phyloP scores from a whole-genome alignment of 176 grass and related monocot genomes.

The Zoysia japonica region DNA sequence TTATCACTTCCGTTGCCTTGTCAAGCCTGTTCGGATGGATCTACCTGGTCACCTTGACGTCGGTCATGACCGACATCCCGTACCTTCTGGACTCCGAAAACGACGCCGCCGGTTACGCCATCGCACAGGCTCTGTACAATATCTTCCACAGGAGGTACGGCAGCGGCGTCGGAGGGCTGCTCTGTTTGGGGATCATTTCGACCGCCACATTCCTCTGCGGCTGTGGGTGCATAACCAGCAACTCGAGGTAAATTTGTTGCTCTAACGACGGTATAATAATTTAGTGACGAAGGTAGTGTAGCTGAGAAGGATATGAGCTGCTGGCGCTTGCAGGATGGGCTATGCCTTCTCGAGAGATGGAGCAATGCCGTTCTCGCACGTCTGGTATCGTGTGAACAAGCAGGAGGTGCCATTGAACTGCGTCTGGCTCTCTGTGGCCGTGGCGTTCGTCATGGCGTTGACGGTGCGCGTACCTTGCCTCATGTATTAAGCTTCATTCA shows the following conservation, averaged over 20 bases:
- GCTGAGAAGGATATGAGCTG: no score
- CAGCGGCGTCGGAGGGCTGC: constrained; percentile 44
- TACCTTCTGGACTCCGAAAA: constrained; percentile 54
- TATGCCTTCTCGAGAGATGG: constrained; percentile 81
- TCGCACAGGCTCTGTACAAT: constrained; percentile 57
- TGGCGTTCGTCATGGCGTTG: constrained; percentile 69
- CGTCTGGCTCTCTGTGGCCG: constrained; percentile 66
- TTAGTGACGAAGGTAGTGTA: no score
- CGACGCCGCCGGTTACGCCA: constrained; percentile 60
- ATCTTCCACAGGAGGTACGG: constrained; percentile 52
- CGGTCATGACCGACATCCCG: constrained; percentile 47
- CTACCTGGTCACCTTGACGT: constrained; percentile 55
- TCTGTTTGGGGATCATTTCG: constrained; percentile 49
- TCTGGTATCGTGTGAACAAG: constrained; percentile 59
- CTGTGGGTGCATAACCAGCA: constrained; percentile 45
- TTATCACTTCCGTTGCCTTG: constrained; percentile 50
- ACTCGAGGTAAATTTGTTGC: constrained; percentile 47
- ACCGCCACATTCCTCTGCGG: constrained; percentile 60
- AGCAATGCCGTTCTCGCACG: constrained; percentile 58
- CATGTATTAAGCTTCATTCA: no score
- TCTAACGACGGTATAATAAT: no score
- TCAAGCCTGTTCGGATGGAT: constrained; percentile 57
- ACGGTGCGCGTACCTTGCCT: constrained; percentile 30
- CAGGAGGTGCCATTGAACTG: constrained; percentile 68
- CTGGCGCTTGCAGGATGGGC: constrained; percentile 46